Conservation (phyloP, 2,329 filamentous ascomycete genomes). For the Monilinia fructicola region DNA sequence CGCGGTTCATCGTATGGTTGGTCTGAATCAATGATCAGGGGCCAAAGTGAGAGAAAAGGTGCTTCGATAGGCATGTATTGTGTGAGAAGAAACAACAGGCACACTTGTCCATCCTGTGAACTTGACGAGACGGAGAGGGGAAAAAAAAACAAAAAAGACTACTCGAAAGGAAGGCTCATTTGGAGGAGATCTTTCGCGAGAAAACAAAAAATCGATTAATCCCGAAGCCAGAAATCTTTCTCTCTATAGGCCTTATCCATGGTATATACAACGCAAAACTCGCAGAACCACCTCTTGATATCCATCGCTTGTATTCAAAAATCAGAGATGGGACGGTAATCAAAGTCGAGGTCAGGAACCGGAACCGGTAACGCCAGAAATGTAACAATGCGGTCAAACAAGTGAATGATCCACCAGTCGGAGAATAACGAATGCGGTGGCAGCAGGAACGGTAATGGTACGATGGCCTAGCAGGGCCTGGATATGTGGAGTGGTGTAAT, state of each 20-base stretch:
- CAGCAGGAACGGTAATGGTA: conserved; percentile 16
- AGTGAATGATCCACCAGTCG: conserved; percentile 20
- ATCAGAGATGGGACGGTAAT: conserved; percentile 15
- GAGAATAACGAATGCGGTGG: conserved; percentile 15
- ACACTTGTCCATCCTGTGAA: background rate
- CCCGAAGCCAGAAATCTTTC: conserved; percentile 10
- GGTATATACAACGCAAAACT: conserved; percentile 35
- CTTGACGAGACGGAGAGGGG: background rate
- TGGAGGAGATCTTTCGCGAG: background rate
- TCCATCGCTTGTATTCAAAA: conserved; percentile 28
- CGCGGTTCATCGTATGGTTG: background rate
- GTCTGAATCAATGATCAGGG: background rate
- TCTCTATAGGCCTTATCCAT: conserved; percentile 32
- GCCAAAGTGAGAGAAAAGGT: background rate
- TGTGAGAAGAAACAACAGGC: background rate
- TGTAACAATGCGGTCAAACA: conserved; percentile 20
- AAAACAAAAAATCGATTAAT: conserved; percentile 16
- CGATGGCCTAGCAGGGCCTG: background rate
- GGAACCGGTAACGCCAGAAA: conserved; percentile 18
- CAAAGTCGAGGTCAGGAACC: conserved; percentile 13
- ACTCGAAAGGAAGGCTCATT: background rate
- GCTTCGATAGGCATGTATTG: background rate
- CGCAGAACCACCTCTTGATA: conserved; percentile 13
- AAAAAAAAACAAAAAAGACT: too few relatives aligned
- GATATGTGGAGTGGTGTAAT: conserved; percentile 15